Evolutionary conservation across 1,284 basidiomycete species (phyloP).

Genomic region (Quambalaria eucalypti): DNA sequence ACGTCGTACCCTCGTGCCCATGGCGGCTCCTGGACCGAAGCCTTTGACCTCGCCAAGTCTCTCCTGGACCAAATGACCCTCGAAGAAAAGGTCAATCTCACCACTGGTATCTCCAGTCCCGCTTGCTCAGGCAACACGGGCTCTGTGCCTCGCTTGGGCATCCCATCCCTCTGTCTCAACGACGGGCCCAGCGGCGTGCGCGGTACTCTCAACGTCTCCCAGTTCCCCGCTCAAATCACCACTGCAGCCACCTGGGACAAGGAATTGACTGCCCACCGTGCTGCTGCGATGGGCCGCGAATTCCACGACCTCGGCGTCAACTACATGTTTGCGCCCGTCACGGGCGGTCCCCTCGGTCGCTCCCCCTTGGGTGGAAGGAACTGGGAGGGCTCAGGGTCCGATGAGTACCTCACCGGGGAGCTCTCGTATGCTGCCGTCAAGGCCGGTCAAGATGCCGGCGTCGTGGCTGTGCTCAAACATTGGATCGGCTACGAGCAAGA

Average conservation of each 20-base stretch:
- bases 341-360: conserved; percentile 50
- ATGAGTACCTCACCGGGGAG: conserved; percentile 37
- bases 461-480: conserved; percentile 48
- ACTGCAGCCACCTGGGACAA: conserved; percentile 63
- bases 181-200: conserved; percentile 57
- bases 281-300: conserved; percentile 67
- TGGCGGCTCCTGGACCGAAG: conserved; percentile 56
- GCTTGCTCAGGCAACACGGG: conserved; percentile 37
- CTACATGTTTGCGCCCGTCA: conserved; percentile 9
- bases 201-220: conserved; percentile 44
- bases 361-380: conserved; percentile 64
- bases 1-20: too few relatives aligned
- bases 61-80: conserved; percentile 48
- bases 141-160: conserved; percentile 55
- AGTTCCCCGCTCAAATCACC: conserved; percentile 67
- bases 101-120: conserved; percentile 46
- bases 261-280: conserved; percentile 63
- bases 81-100: conserved; percentile 51
- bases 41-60: conserved; percentile 51
- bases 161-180: conserved; percentile 61
- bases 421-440: conserved; percentile 28
- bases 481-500: conserved; percentile 45
- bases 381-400: conserved; percentile 58
- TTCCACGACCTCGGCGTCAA: conserved; percentile 71
- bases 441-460: conserved; percentile 36